Evolutionary conservation across 2,329 filamentous ascomycete species (phyloP), one percentile per base, ranked within the genome.

Genomic region (Ambrosiella beaveri): DNA sequence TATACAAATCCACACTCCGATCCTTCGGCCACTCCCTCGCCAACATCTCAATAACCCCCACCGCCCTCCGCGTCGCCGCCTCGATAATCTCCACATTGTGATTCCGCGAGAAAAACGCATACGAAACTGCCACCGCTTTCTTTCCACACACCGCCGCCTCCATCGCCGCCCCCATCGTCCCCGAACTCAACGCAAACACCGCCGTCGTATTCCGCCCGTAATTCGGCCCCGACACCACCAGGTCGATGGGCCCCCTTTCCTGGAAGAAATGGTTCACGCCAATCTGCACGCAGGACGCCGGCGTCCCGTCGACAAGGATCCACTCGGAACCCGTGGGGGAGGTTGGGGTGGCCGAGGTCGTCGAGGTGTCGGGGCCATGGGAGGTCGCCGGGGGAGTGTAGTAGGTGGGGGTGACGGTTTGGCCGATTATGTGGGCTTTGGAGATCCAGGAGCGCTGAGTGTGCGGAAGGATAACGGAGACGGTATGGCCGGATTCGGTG

Each of bases 371-470:
- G 56, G 70, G 68, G 56, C 69, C 69, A 61, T 73, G 69, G 36
- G 71, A 66, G 13, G 68, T 67, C 41, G 67, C 61, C n/a, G 68
- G 74, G 12, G 79, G 79, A 1, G 85, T 85, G 73, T 89, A 95
- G 74, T 95, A 95, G 36, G 80, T 77, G 7, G 89, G 89, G 68
- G 84, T 88, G 62, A 95, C 80, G 8, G 86, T 86, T 68, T 91
- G 85, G 59, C 90, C 90, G 65, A 97, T 89, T 66, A 97, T 86
- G 71, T 97, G 93, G 2, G 93, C 93, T 75, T 98, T 98, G 65
- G 90, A 90, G 66, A 98, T 97, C 93, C 93, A 98, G 59, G 89
- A 95, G 62, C 91, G 83, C 72, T 98, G 93, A 6, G 84, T 84
- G 69, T 96, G 81, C 1, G 93, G 93, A 12, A 98, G 80, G 62